Base-by-base conservation (phyloP, 495 filamentous ascomycete genomes). In the Penicillium paradoxum region DNA sequence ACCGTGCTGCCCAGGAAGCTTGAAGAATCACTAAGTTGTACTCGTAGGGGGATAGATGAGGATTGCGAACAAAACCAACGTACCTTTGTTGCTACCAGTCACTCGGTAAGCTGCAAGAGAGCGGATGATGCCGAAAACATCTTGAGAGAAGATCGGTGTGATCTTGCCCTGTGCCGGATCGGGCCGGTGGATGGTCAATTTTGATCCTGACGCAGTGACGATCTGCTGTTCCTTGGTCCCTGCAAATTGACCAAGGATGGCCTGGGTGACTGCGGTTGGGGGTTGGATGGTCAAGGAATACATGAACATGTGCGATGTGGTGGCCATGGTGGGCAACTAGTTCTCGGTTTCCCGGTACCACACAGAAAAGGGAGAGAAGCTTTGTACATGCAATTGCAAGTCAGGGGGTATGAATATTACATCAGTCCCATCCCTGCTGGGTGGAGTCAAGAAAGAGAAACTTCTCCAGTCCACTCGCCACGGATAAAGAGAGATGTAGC, bases 161-260 rank as follows among this genome's bases (percentile, higher is more conserved):
- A 97, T 84, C 66, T 95, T 96, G 48, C 88, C 89, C 62, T 89
- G 84, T 1, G 83, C 78, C 10, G 91, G 83, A 63, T 96, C 91
- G 6, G 89, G 90, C 36, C 91, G 85, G 54, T 95, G 82, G 30
- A 99, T 83, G 10, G 88, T 90, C 27, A 99, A 79, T 49, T 88
- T 85, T 21, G 90, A 95, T 36, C 95, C 91, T 25, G 90, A 92
- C 17, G 90, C 92, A 14, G 91, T 91, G 72, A 97, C 82, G 65
- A 99, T 95, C 70, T 96, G 93, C 70, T 97, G 93, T 64, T 96
- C 90, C 69, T 90, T 93, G 49, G 87, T 93, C 36, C 93, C 91
- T 49, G 90, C 84, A 70, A 97, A 97, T 63, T 97, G 89, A 55
- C 93, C 93, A 14, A 96, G 78, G 46, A 97, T 86, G 47, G 91